Conservation (phyloP, 2,329 filamentous ascomycete genomes). For the Trichoderma sp. region DNA sequence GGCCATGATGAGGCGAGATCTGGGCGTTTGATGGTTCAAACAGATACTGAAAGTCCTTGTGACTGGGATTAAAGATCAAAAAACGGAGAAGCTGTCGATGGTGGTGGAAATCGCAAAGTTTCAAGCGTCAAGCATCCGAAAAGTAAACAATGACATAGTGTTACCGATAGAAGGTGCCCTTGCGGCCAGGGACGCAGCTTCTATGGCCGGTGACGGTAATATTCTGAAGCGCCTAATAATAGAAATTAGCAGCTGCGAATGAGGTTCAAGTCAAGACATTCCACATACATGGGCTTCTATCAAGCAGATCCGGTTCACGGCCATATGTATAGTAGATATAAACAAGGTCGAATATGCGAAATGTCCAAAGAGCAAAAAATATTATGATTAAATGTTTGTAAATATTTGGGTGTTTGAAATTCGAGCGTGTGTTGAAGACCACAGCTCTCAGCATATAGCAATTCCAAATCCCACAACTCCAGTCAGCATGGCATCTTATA, state of each 20-base stretch:
- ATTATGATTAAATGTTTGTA: background rate
- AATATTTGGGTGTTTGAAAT: background rate
- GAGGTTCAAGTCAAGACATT: no score
- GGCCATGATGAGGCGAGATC: background rate
- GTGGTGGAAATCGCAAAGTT: background rate
- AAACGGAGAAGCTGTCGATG: background rate
- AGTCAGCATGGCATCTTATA: background rate
- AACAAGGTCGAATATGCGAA: no score
- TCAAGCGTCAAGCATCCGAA: background rate
- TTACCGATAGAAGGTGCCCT: background rate
- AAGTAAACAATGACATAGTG: background rate
- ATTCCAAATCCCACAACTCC: background rate
- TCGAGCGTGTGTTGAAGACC: background rate
- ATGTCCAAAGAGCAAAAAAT: background rate
- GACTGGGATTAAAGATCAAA: background rate
- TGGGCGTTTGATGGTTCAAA: background rate
- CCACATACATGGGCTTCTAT: background rate
- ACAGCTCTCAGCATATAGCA: background rate
- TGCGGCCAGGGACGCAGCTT: background rate
- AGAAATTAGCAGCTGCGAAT: background rate
- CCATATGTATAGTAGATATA: no score
- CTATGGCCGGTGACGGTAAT: background rate
- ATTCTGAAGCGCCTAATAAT: background rate
- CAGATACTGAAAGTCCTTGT: background rate
- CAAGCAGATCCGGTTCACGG: background rate